Conservation (phyloP, 176 grass and related monocot genomes). For the Musa schizocarpa region DNA sequence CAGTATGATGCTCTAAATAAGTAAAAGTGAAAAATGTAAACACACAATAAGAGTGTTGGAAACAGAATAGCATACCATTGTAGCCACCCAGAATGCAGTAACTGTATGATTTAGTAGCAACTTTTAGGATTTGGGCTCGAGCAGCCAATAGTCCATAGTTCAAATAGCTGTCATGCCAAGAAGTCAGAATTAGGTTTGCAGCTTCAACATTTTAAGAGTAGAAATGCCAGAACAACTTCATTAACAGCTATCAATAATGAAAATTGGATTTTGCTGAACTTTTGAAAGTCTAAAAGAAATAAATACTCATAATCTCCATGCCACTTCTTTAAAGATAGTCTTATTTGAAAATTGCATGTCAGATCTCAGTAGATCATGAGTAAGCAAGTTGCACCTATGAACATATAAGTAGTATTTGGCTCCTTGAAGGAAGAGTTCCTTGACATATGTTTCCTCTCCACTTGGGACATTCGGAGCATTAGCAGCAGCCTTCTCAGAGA, state of each 20-base stretch:
- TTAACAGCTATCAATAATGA: no score
- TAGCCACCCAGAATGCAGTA: background rate
- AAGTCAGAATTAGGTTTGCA: background rate
- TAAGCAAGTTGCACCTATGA: constrained; percentile 26
- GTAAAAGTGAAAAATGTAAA: no score
- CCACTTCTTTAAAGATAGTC: no score
- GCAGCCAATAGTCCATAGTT: background rate
- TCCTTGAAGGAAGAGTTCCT: constrained; percentile 31
- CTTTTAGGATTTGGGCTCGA: background rate
- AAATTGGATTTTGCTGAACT: no score
- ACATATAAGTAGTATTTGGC: constrained; percentile 37
- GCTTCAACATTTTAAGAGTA: background rate
- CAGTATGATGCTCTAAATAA: no score
- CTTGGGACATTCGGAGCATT: constrained; percentile 23
- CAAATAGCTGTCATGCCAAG: background rate
- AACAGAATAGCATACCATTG: background rate
- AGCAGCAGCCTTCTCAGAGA: constrained; percentile 26
- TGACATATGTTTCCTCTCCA: constrained; percentile 26
- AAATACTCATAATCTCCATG: no score
- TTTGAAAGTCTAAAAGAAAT: no score
- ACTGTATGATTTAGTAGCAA: background rate
- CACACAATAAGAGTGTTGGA: no score
- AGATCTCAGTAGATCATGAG: no score
- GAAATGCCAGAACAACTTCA: background rate
- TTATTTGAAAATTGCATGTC: no score